Evolutionary conservation across 371 early-diverging fungal species (phyloP).

Genomic region (Entomophthora muscae): DNA sequence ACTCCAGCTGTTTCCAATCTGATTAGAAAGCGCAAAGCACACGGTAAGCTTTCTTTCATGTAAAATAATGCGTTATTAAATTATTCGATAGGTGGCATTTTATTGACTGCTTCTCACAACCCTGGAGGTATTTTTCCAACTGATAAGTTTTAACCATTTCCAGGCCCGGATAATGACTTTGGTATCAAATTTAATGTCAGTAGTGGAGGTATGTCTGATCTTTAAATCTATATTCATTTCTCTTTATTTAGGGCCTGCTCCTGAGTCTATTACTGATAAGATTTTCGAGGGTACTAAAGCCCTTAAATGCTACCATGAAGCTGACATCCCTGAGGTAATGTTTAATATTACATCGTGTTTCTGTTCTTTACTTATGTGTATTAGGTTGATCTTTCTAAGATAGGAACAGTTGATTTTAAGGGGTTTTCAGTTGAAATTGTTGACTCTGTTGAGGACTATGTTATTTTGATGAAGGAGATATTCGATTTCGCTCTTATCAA

Average conservation of each 20-base stretch:
- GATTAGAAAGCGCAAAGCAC: constrained; percentile 73
- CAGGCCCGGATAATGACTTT: constrained; percentile 86
- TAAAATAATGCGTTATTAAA: background rate
- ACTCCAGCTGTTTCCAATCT: constrained; percentile 94
- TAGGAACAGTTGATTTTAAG: constrained; percentile 38
- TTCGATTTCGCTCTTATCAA: constrained; percentile 78
- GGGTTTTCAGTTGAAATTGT: constrained; percentile 63
- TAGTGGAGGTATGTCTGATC: constrained; percentile 54
- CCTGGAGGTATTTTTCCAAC: constrained; percentile 49
- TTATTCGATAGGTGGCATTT: constrained; percentile 53
- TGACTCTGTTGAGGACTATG: constrained; percentile 81
- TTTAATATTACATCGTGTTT: no score
- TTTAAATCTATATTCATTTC: background rate
- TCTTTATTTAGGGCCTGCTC: constrained; percentile 54
- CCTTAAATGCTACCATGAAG: constrained; percentile 42
- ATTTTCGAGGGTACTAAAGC: constrained; percentile 66
- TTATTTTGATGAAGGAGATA: constrained; percentile 65
- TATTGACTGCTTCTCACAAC: constrained; percentile 94
- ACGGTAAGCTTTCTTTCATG: constrained; percentile 25
- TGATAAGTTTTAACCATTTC: background rate
- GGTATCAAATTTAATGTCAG: constrained; percentile 93
- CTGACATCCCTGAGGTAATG: constrained; percentile 51
- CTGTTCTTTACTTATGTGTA: no score
- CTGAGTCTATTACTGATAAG: constrained; percentile 77
- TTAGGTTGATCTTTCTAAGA: constrained; percentile 53